Evolutionary conservation across 352 stramenopile genomes (phyloP).

Genomic region (Phytopythium cucurbitacearum): DNA sequence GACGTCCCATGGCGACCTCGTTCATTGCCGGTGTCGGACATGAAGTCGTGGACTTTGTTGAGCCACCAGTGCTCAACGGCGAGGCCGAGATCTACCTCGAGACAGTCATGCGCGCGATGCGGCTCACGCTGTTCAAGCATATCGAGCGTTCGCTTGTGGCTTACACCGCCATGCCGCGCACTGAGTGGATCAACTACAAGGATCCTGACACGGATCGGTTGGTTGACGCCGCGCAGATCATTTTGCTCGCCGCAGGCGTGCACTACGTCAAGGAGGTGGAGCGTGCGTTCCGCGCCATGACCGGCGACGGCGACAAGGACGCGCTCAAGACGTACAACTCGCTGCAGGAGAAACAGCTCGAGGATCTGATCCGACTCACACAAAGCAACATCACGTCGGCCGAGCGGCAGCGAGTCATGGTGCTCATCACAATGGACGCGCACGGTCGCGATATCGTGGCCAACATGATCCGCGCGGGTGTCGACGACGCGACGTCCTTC

Average conservation of each 20-base stretch:
- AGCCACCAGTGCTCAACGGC: conserved; percentile 89
- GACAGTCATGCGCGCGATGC: conserved; percentile 93
- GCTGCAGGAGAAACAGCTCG: conserved; percentile 91
- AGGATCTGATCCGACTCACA: conserved; percentile 92
- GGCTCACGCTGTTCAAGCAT: conserved; percentile 92
- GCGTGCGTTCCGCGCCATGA: conserved; percentile 71
- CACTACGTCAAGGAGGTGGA: conserved; percentile 94
- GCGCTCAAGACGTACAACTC: conserved; percentile 90
- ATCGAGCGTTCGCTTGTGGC: conserved; percentile 90
- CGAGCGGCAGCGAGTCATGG: conserved; percentile 93
- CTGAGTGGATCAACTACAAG: conserved; percentile 96
- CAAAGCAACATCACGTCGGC: conserved; percentile 90
- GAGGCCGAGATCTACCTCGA: conserved; percentile 98
- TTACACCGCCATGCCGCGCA: conserved; percentile 89
- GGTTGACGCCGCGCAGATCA: conserved; percentile 94
- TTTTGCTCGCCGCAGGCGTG: conserved; percentile 89
- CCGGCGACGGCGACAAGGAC: conserved; percentile 66
- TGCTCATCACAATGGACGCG: conserved; percentile 95
- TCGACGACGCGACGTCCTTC: conserved; percentile 84
- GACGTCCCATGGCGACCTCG: conserved; percentile 81
- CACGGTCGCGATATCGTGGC: conserved; percentile 94
- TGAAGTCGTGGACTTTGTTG: conserved; percentile 92
- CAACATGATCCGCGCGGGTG: conserved; percentile 90
- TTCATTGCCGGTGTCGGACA: conserved; percentile 94
- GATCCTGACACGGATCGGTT: conserved; percentile 73